These are phyloP conservation scores for Saccharata proteae DNA, from an alignment of 2,329 filamentous ascomycete species.

Conservation along the genomic window DNA sequence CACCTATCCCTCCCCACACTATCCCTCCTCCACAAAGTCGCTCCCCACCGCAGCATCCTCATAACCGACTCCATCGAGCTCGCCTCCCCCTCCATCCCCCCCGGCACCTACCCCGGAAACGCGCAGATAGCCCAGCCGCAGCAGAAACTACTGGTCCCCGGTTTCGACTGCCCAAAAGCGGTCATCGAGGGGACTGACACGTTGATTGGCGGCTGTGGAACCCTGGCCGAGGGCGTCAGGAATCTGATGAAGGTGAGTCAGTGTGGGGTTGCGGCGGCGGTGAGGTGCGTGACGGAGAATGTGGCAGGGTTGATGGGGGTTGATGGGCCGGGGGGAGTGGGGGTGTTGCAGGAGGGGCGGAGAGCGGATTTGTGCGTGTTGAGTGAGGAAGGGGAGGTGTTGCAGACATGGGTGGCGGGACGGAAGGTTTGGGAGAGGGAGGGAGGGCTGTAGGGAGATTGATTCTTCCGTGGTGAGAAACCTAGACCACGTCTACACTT, in stretches of 20 bases:
- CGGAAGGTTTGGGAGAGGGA: slow-evolving; percentile 34
- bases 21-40: slow-evolving; percentile 35
- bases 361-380: slow-evolving; percentile 39
- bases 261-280: slow-evolving; percentile 35
- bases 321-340: slow-evolving; percentile 33
- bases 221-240: slow-evolving; percentile 38
- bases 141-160: slow-evolving; percentile 23
- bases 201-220: slow-evolving; percentile 41
- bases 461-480: too few relatives aligned
- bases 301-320: slow-evolving; percentile 37
- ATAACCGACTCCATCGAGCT: slow-evolving; percentile 45
- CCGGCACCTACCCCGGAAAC: slow-evolving; percentile 41
- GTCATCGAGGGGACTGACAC: slow-evolving; percentile 42
- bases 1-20: slow-evolving; percentile 41
- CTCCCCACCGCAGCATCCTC: slow-evolving; percentile 36
- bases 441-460: slow-evolving; percentile 6
- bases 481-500: too few relatives aligned
- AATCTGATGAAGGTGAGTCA: slow-evolving; percentile 37
- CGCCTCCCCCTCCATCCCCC: slow-evolving; percentile 37
- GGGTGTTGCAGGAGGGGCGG: slow-evolving; percentile 30
- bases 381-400: slow-evolving; percentile 32
- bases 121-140: slow-evolving; percentile 40
- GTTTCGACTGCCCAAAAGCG: slow-evolving; percentile 31
- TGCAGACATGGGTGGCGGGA: slow-evolving; percentile 41
- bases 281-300: slow-evolving; percentile 39